Base-by-base conservation (phyloP, 257 asterid species). In the Solanum chiquidenum region DNA sequence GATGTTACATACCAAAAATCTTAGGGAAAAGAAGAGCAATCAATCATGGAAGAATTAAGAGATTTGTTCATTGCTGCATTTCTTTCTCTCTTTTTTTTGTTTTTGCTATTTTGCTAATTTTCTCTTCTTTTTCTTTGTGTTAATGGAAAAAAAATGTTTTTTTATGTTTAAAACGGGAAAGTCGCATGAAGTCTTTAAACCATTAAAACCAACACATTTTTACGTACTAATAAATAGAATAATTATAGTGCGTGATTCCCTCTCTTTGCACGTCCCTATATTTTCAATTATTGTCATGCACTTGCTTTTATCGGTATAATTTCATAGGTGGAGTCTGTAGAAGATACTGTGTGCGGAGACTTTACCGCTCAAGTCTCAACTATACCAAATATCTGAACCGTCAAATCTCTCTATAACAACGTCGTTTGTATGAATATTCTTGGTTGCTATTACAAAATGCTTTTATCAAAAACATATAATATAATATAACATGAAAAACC, bases 101-200 rank as follows among this genome's bases (percentile, higher is more conserved):
- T 9, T 60, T 60, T 60, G 21, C 9, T 18, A 52, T 3, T n/a
- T n/a, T 40, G 66, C 5, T 79, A 75, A 27, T 72, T 34, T 23
- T 31, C 80, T 74, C 49, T 52, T 55, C 10, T 79, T 52, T 83
- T 72, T 83, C 85, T 83, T 86, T 84, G 77, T 85, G 38, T 82
- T 16, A 8, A 74, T 33, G 55, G 62, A 18, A 49, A 55, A 77
- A 87, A 88, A 27, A 6, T 10, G 2, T 10, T 14, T 87, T 66
- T 80, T 89, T 88, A 86, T 86, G 88, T 88, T 88, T 87, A 49
- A 90, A 49, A 46, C 93, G 90, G 89, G 83, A 89, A 89, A 89
- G 83, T 31, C 88, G 92, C 88, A 71, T 69, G 18, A 62, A 31
- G 60, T 23, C 23, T 72, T 84, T 88, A 68, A 71, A 91, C 91